Evolutionary conservation across 2,329 filamentous ascomycete species (phyloP).

Genomic region (Zarea fungicola): DNA sequence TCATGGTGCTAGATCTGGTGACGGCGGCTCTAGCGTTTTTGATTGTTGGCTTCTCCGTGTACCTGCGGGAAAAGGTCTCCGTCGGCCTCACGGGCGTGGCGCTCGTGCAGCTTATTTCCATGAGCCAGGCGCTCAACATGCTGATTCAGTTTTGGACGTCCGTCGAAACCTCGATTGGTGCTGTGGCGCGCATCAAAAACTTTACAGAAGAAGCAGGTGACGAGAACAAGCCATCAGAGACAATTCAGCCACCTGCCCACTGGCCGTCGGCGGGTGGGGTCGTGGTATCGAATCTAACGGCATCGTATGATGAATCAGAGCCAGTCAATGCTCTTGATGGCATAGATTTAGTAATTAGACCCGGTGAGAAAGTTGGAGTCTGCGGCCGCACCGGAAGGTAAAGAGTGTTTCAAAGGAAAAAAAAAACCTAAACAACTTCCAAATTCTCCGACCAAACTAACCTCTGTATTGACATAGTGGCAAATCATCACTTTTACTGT

Average conservation of each 20-base stretch:
- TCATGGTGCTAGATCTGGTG: constrained; percentile 44
- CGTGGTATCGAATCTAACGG: constrained; percentile 22
- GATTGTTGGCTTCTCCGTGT: constrained; percentile 42
- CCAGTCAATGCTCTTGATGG: constrained; percentile 19
- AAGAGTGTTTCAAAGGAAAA: constrained; percentile 10
- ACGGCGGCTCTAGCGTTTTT: constrained; percentile 42
- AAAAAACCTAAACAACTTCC: background rate
- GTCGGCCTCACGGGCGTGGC: constrained; percentile 29
- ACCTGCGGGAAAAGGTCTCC: constrained; percentile 22
- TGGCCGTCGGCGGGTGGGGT: constrained; percentile 29
- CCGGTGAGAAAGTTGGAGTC: constrained; percentile 46
- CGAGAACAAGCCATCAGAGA: constrained; percentile 23
- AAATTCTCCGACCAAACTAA: too few species aligned
- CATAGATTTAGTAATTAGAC: constrained; percentile 20
- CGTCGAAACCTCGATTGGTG: constrained; percentile 33
- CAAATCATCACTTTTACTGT: constrained; percentile 44
- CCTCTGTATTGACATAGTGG: constrained; percentile 34
- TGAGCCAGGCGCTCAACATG: constrained; percentile 30
- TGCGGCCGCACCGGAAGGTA: constrained; percentile 42
- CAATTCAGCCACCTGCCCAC: constrained; percentile 14
- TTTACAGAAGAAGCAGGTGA: constrained; percentile 25
- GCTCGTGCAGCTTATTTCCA: constrained; percentile 26
- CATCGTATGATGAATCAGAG: constrained; percentile 21
- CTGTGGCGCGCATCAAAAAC: constrained; percentile 30
- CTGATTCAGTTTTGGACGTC: constrained; percentile 33